Conservation (phyloP, 805 yeast species). For the Ogataea ramenticola region DNA sequence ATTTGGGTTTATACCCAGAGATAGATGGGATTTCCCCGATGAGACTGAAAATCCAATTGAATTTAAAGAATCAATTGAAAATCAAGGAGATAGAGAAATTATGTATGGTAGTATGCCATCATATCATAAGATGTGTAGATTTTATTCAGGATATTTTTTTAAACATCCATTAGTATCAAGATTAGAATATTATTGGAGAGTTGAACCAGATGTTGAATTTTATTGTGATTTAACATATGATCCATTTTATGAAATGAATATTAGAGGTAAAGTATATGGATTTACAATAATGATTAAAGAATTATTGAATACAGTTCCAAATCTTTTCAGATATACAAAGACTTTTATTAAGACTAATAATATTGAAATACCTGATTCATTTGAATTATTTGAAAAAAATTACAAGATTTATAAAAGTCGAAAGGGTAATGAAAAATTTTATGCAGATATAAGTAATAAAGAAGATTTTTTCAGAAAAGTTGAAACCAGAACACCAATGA, state of each 20-base stretch:
- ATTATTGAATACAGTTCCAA: conserved; percentile 74
- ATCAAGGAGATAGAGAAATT: conserved; percentile 78
- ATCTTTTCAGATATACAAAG: conserved; percentile 65
- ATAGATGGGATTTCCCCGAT: conserved; percentile 67
- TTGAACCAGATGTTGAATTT: conserved; percentile 88
- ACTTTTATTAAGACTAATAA: conserved; percentile 46
- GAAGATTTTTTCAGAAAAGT: conserved; percentile 21
- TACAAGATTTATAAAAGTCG: conserved; percentile 28
- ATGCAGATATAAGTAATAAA: conserved; percentile 15
- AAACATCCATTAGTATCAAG: conserved; percentile 66
- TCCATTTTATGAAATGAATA: conserved; percentile 78
- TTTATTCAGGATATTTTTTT: conserved; percentile 76
- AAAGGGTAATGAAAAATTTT: conserved; percentile 20
- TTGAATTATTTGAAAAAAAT: conserved; percentile 56
- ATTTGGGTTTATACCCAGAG: conserved; percentile 58
- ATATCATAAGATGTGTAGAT: conserved; percentile 95
- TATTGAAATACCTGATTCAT: conserved; percentile 51
- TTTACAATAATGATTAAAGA: conserved; percentile 78
- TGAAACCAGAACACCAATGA: conserved; percentile 18
- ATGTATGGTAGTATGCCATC: conserved; percentile 78
- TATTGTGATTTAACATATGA: conserved; percentile 90
- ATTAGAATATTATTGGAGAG: conserved; percentile 92
- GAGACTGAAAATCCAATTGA: conserved; percentile 30
- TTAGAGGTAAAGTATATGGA: conserved; percentile 66
- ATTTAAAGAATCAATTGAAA: conserved; percentile 50